Evolutionary conservation across 225 moss, liverwort and hornwort species (phyloP).

Genomic region (Ulota crispa): DNA sequence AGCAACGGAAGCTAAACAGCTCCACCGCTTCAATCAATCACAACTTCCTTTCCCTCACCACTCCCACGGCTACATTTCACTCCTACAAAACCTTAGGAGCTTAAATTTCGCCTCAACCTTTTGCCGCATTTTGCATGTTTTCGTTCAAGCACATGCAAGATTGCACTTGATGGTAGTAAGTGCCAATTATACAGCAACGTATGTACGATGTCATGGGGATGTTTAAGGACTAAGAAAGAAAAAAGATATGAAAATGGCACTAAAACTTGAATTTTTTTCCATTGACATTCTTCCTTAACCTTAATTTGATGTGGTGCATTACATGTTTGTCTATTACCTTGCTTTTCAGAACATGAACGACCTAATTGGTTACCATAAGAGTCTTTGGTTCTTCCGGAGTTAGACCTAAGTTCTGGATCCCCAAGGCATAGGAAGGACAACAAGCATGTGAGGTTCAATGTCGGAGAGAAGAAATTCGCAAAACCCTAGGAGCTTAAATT

Average conservation of each 20-base stretch:
- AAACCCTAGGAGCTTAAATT: neutral
- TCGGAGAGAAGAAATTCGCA: slow-evolving; percentile 4
- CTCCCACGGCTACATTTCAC: neutral
- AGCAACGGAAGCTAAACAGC: neutral
- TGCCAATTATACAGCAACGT: too few relatives aligned
- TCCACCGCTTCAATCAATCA: neutral
- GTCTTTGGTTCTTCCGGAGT: too few relatives aligned
- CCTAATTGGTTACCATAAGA: neutral
- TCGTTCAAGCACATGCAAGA: neutral
- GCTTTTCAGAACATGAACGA: neutral
- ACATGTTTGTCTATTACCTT: too few relatives aligned
- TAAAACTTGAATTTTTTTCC: too few relatives aligned
- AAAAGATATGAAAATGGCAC: too few relatives aligned
- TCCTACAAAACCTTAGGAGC: neutral
- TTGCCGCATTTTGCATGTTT: neutral
- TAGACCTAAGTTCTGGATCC: neutral
- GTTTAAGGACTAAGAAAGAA: too few relatives aligned
- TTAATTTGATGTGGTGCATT: too few relatives aligned
- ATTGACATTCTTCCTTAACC: too few relatives aligned
- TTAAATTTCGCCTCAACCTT: neutral
- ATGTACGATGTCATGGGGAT: too few relatives aligned
- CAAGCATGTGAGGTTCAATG: slow-evolving; percentile 9
- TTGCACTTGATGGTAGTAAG: too few relatives aligned
- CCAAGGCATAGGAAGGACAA: neutral
- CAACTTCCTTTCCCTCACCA: neutral